Evolutionary conservation across 176 grass and related monocot species (phyloP).

Genomic region (Olyra latifolia): DNA sequence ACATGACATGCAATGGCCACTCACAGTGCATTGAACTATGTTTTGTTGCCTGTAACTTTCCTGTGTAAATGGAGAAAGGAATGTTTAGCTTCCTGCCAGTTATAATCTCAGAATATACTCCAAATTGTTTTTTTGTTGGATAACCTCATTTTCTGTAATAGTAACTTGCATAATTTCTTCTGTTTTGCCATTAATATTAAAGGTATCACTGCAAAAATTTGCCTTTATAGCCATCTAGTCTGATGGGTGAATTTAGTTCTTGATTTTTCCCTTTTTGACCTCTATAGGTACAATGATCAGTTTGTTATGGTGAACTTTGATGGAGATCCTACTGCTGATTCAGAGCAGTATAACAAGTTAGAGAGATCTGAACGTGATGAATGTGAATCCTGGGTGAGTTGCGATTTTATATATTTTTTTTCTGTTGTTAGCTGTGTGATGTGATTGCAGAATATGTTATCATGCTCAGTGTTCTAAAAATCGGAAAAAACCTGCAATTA

Average conservation of each 20-base stretch:
- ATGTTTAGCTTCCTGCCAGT: background rate
- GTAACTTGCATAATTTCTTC: background rate
- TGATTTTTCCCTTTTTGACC: constrained; percentile 23
- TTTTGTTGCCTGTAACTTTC: constrained; percentile 26
- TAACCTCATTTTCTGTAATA: background rate
- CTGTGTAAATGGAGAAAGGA: background rate
- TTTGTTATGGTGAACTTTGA: constrained; percentile 99
- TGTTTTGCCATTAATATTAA: background rate
- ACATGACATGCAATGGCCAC: background rate
- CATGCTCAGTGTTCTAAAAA: background rate
- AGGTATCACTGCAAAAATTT: background rate
- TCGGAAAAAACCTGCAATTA: too few species aligned
- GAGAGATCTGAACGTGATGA: constrained; percentile 65
- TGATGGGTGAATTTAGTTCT: background rate
- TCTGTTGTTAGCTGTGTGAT: constrained; percentile 4
- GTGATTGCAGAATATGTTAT: constrained; percentile 23
- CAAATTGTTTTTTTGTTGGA: constrained; percentile 11
- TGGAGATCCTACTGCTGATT: constrained; percentile 96
- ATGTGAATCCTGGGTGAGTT: constrained; percentile 74
- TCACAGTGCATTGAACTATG: background rate
- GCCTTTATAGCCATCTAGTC: background rate
- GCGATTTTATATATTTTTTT: constrained; percentile 13
- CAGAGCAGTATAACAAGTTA: constrained; percentile 85
- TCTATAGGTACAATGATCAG: constrained; percentile 71
- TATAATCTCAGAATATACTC: constrained; percentile 3